A percentile compares a stretch with the other conserved stretches of the same genome.
phyloP scores from a whole-genome alignment of 805 yeast genomes.

The Candida chauliodis region DNA sequence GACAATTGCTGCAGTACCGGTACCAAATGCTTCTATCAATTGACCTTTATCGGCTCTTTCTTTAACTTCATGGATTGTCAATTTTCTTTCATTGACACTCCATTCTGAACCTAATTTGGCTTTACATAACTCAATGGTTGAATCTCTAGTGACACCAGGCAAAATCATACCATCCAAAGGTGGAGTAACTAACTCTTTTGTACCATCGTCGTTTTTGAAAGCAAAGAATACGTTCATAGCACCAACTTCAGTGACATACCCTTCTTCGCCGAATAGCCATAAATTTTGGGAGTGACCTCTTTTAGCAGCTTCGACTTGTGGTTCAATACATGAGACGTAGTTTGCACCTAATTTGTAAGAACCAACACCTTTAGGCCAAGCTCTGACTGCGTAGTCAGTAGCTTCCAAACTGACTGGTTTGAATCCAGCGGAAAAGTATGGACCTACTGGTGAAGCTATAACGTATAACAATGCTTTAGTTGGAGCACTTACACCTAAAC shows the following conservation, averaged over 20 bases:
- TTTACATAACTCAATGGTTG: slow-evolving; percentile 73
- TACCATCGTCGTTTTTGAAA: slow-evolving; percentile 76
- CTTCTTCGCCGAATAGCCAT: slow-evolving; percentile 93
- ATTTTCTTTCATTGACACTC: slow-evolving; percentile 80
- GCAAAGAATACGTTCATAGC: slow-evolving; percentile 95
- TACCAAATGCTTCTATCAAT: slow-evolving; percentile 90
- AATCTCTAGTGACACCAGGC: slow-evolving; percentile 95
- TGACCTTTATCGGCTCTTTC: slow-evolving; percentile 77
- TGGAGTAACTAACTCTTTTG: slow-evolving; percentile 89
- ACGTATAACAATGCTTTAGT: slow-evolving; percentile 77
- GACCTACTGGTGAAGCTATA: slow-evolving; percentile 95
- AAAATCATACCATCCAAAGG: slow-evolving; percentile 96
- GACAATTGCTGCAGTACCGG: slow-evolving; percentile 97
- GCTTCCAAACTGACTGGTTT: slow-evolving; percentile 94
- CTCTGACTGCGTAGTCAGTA: slow-evolving; percentile 93
- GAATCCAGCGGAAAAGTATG: slow-evolving; percentile 87
- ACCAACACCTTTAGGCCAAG: slow-evolving; percentile 99
- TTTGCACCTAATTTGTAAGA: slow-evolving; percentile 95
- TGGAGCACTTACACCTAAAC: slow-evolving; percentile 85
- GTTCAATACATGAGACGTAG: slow-evolving; percentile 92
- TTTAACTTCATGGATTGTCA: slow-evolving; percentile 74
- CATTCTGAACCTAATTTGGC: slow-evolving; percentile 76
- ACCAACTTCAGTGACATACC: slow-evolving; percentile 89
- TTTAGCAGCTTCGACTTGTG: slow-evolving; percentile 84
- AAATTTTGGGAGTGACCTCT: slow-evolving; percentile 94